phyloP scores from a whole-genome alignment of 2,329 filamentous ascomycete species.

The Epichloe aotearoae region DNA sequence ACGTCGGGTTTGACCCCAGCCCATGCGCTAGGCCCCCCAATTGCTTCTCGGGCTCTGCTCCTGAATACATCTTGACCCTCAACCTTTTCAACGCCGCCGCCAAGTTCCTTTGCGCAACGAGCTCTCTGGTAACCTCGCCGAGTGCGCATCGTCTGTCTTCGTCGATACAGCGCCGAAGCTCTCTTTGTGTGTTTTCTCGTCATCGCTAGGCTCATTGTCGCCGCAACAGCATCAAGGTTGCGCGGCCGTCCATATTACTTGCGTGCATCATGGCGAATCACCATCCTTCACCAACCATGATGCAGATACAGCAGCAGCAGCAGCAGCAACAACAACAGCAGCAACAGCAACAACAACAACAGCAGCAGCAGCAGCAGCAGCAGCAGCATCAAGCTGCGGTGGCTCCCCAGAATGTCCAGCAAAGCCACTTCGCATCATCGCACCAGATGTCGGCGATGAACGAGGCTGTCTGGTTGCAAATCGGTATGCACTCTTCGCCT shows the following conservation, averaged over 20 bases:
- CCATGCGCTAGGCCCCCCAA: slow-evolving; percentile 3
- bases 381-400: slow-evolving; percentile 44
- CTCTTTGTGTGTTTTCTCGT: not conserved
- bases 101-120: not conserved
- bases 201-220: not conserved
- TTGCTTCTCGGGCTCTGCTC: not conserved
- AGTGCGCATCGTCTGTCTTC: not conserved
- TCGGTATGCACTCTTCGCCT: slow-evolving; percentile 48
- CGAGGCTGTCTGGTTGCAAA: slow-evolving; percentile 81
- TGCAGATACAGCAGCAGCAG: slow-evolving; percentile 39
- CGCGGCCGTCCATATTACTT: not conserved
- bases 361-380: slow-evolving; percentile 31
- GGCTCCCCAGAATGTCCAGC: slow-evolving; percentile 40
- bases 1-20: slow-evolving; percentile 4
- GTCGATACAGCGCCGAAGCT: not conserved
- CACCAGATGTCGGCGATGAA: slow-evolving; percentile 70
- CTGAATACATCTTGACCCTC: not conserved
- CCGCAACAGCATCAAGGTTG: not conserved
- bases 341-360: slow-evolving; percentile 29
- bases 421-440: slow-evolving; percentile 47
- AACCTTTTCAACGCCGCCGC: not conserved
- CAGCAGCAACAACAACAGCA: slow-evolving; percentile 49
- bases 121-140: not conserved
- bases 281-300: slow-evolving; percentile 69
- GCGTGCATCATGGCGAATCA: slow-evolving; percentile 53